phyloP scores from a whole-genome alignment of 768 basidiomycete genomes.

The Lactarius vividus region DNA sequence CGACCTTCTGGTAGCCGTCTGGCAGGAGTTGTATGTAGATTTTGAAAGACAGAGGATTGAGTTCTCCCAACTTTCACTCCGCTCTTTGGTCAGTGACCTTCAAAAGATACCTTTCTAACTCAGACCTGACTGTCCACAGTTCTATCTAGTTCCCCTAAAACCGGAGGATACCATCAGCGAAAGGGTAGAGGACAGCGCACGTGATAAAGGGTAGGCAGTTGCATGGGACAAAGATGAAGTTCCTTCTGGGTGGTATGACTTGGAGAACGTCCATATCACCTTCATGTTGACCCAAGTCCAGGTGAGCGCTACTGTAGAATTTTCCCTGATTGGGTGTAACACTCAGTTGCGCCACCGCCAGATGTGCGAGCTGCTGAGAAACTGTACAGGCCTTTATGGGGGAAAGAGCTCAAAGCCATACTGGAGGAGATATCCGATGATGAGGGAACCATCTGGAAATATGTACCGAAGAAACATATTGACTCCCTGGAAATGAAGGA shows the following conservation, averaged over 20 bases:
- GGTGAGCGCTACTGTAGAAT: background rate
- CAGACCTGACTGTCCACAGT: background rate
- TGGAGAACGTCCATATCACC: background rate
- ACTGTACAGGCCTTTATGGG: background rate
- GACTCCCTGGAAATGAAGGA: background rate
- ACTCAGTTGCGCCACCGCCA: background rate
- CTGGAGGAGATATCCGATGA: background rate
- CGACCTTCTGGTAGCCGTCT: no score
- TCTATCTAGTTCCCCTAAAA: background rate
- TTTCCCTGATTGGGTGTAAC: background rate
- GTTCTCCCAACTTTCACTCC: background rate
- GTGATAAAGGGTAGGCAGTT: background rate
- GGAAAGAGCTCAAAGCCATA: background rate
- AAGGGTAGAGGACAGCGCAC: background rate
- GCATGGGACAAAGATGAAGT: background rate
- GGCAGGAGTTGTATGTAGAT: no score
- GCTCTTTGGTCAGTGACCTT: background rate
- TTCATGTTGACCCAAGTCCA: background rate
- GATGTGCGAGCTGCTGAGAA: background rate
- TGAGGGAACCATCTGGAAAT: background rate
- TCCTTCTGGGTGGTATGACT: background rate
- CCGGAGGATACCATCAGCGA: background rate
- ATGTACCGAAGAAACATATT: background rate
- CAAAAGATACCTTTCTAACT: background rate
- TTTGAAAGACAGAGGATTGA: background rate